Evolutionary conservation across 75 land plant genomes (phyloP).

Genomic region (Sequoia sempervirens): DNA sequence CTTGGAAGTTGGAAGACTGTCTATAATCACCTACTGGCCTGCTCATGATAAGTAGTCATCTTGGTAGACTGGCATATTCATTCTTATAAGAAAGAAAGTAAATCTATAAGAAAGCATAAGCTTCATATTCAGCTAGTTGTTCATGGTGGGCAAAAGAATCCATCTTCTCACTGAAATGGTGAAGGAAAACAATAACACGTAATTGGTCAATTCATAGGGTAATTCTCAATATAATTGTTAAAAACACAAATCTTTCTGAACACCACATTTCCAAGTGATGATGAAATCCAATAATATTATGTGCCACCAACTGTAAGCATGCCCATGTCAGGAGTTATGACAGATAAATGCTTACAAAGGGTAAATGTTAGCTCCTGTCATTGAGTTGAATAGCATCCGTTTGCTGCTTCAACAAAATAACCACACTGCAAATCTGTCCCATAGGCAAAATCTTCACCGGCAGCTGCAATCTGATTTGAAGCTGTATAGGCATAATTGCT

Average conservation of each 20-base stretch:
- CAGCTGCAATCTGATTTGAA: neutral
- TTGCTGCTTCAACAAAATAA: conserved; percentile 5
- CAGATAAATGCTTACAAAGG: neutral
- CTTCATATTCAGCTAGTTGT: neutral
- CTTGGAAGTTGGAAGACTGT: neutral
- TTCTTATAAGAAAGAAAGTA: neutral
- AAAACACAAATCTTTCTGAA: neutral
- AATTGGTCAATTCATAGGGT: neutral
- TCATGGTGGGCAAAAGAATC: neutral
- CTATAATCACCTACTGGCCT: neutral
- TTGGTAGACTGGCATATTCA: neutral
- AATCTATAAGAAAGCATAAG: neutral
- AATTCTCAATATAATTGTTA: neutral
- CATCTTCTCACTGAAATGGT: neutral
- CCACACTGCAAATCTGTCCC: neutral
- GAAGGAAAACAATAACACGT: neutral
- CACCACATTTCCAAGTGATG: neutral
- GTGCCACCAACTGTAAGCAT: conserved; percentile 1
- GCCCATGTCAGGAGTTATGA: neutral
- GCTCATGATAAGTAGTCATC: neutral
- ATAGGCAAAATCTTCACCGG: neutral
- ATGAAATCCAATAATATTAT: neutral
- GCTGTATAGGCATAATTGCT: neutral
- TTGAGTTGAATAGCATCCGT: conserved; percentile 3
- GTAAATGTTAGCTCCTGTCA: neutral